Evolutionary conservation across 2,329 filamentous ascomycete genomes (phyloP), one percentile per base, ranked within the genome.

Genomic region (Colletotrichum lentis): DNA sequence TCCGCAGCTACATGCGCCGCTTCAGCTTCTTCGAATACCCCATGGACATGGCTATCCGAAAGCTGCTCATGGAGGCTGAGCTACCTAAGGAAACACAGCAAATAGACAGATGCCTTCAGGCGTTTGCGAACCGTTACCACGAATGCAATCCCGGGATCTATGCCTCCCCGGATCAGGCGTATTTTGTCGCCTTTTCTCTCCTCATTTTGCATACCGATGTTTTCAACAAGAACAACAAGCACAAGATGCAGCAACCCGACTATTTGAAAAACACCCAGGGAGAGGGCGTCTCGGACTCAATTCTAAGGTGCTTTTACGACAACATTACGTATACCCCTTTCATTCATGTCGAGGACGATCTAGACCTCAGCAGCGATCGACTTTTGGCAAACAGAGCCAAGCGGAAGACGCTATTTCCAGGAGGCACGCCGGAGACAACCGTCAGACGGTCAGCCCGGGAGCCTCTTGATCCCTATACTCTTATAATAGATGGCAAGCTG

Each of bases 161-260:
- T 79, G 87, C 91, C 27, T 90, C 90, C 41, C 89, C 94, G 73
- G 96, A 98, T 75, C 93, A 97, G 80, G 94, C 96, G n/a, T 97
- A 98, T 77, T 97, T 98, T 74, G 95, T 98, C 71, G 94, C 95
- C 18, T 99, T 99, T 76, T 98, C 95, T 2, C 89, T 99, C 64
- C 87, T 99, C 68, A 97, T 99, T 73, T 84, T 99, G 41, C 96
- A 99, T 74, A 98, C 96, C 0, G 96, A 99, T 76, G 93, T 97
- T n/a, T 98, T 98, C 87, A 99, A 99, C 84, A 97, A 97, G 80
- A 99, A 98, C 82, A 98, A 98, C 82, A 98, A 98, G 81, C 88
- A 96, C 78, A 99, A 99, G 80, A 99, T 99, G 96, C 94, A 97
- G 76, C 96, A 97, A 76, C 82, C 86, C 0, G 96, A 98, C 75